These are phyloP conservation scores for Trypanosoma mega DNA, from an alignment of 208 protist genomes.

Conservation along the genomic window DNA sequence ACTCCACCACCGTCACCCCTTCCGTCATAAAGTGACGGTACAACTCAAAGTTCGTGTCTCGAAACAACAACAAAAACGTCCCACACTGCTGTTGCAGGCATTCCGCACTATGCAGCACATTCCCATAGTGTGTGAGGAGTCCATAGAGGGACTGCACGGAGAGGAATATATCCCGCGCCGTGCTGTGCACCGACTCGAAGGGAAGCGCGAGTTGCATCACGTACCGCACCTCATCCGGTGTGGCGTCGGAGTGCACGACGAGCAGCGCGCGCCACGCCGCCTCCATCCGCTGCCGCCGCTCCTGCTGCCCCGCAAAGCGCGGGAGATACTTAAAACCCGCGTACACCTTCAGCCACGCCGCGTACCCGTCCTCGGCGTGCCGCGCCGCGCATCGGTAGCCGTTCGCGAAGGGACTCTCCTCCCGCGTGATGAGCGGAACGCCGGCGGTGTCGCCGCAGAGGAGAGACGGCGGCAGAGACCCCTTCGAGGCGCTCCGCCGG, in stretches of 20 bases:
- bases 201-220: conserved; percentile 50
- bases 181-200: conserved; percentile 50
- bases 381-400: conserved; percentile 7
- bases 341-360: conserved; percentile 18
- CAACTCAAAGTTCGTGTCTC: conserved; percentile 51
- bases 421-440: conserved; percentile 14
- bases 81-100: conserved; percentile 76
- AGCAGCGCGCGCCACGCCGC: conserved; percentile 51
- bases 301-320: conserved; percentile 29
- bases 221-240: conserved; percentile 52
- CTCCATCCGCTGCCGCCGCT: conserved; percentile 43
- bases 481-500: conserved; percentile 17
- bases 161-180: conserved; percentile 69
- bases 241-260: conserved; percentile 50
- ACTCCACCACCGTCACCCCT: conserved; percentile 63
- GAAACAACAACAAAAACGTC: conserved; percentile 79
- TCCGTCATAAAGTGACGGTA: conserved; percentile 81
- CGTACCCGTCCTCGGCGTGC: conserved; percentile 12
- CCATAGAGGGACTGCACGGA: conserved; percentile 47
- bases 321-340: conserved; percentile 7
- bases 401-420: conserved; percentile 26
- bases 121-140: conserved; percentile 51
- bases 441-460: conserved; percentile 1
- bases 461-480: neutral
- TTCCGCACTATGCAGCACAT: conserved; percentile 60